A percentile compares a stretch with the other conserved stretches of the same genome.
These are phyloP conservation scores for Leishmania mexicana DNA, from an alignment of 208 protist genomes.

Conservation along the genomic window DNA sequence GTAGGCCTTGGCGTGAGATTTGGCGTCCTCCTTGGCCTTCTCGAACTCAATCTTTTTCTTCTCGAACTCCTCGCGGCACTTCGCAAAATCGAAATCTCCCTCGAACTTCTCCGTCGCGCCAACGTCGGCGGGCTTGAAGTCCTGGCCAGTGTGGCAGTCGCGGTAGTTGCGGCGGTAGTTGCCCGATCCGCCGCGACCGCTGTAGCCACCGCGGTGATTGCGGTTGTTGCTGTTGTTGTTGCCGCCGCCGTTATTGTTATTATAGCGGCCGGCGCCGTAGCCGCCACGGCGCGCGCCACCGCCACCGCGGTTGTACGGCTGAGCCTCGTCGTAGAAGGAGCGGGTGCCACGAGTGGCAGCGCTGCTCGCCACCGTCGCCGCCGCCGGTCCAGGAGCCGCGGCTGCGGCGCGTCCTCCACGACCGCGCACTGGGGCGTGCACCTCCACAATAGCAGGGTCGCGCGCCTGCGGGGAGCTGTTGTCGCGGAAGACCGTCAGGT, in stretches of 20 bases:
- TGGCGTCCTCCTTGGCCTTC: constrained; percentile 86
- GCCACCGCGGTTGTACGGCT: constrained; percentile 28
- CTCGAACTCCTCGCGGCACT: constrained; percentile 89
- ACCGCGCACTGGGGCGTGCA: constrained; percentile 44
- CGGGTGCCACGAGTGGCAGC: constrained; percentile 26
- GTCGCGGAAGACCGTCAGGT: constrained; percentile 82
- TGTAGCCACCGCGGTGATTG: constrained; percentile 38
- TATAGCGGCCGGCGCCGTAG: constrained; percentile 30
- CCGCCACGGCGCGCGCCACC: constrained; percentile 37
- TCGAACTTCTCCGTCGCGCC: constrained; percentile 84
- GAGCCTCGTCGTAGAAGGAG: constrained; percentile 34
- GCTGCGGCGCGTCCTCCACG: constrained; percentile 17
- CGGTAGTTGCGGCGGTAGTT: constrained; percentile 55
- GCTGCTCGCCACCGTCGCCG: constrained; percentile 4
- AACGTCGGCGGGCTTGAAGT: constrained; percentile 69
- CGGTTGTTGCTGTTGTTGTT: constrained; percentile 19
- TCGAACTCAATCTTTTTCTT: constrained; percentile 91
- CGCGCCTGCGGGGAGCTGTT: constrained; percentile 26
- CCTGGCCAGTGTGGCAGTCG: constrained; percentile 84
- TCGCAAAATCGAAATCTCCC: constrained; percentile 90
- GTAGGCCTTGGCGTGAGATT: constrained; percentile 77
- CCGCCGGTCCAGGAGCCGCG: constrained; percentile 9
- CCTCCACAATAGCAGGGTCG: constrained; percentile 84
- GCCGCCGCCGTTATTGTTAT: constrained; percentile 32
- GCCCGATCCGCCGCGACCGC: constrained; percentile 42